These are phyloP conservation scores for Clavaria fumosa DNA, from an alignment of 768 basidiomycete species.

Conservation along the genomic window DNA sequence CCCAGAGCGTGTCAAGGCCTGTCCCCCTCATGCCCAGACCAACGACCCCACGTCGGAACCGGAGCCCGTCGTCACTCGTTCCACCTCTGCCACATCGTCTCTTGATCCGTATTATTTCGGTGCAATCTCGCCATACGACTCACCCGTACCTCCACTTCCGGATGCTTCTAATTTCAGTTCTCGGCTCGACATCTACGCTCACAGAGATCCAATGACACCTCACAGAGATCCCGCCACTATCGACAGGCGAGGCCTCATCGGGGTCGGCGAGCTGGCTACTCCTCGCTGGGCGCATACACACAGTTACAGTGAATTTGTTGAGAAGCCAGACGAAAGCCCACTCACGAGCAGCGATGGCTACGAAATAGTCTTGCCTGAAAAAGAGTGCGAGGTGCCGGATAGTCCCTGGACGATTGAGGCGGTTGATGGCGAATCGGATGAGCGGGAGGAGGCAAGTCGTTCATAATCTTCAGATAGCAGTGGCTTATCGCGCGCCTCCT, in stretches of 20 bases:
- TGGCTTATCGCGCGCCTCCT: no score
- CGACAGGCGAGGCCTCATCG: slow-evolving; percentile 78
- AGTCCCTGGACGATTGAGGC: slow-evolving; percentile 87
- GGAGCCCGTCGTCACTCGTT: slow-evolving; percentile 40
- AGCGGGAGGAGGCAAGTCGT: slow-evolving; percentile 44
- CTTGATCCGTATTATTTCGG: slow-evolving; percentile 86
- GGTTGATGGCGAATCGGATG: slow-evolving; percentile 63
- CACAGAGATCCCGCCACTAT: slow-evolving; percentile 63
- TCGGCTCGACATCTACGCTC: slow-evolving; percentile 44
- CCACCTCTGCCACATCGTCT: slow-evolving; percentile 63
- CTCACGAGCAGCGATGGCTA: slow-evolving; percentile 19
- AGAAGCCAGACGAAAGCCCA: slow-evolving; percentile 6
- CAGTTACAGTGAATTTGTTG: slow-evolving; percentile 22
- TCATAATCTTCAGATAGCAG: not conserved
- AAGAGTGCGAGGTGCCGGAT: slow-evolving; percentile 46
- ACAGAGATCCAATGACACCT: slow-evolving; percentile 50
- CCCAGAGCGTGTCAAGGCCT: not conserved
- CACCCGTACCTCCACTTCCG: slow-evolving; percentile 40
- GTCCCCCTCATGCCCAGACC: slow-evolving; percentile 20
- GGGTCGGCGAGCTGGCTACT: slow-evolving; percentile 93
- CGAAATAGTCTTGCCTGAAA: slow-evolving; percentile 26
- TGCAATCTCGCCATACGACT: slow-evolving; percentile 49
- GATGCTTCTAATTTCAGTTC: slow-evolving; percentile 28
- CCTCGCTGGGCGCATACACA: slow-evolving; percentile 72
- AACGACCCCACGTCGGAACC: slow-evolving; percentile 29